These are phyloP conservation scores for Stentor coeruleus DNA, from an alignment of 73 alveolate species.

Conservation along the genomic window DNA sequence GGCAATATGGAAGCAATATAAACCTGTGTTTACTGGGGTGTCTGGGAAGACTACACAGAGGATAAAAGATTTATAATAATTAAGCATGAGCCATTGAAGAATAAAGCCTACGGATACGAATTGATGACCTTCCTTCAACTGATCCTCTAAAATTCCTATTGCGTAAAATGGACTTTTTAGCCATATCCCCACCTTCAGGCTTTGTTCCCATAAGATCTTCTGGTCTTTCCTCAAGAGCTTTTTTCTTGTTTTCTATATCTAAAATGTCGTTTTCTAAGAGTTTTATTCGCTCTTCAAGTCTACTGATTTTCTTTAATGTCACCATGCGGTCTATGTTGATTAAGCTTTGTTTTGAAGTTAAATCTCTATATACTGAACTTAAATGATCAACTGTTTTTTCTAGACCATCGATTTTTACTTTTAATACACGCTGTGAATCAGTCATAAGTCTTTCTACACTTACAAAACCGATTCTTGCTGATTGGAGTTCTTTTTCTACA, in stretches of 20 bases:
- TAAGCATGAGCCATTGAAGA: conserved; percentile 7
- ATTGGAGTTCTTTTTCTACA: background rate
- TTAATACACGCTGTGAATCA: background rate
- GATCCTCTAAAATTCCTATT: background rate
- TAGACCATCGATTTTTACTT: background rate
- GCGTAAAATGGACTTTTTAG: background rate
- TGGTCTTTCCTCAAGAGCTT: background rate
- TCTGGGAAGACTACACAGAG: background rate
- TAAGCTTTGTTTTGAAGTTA: background rate
- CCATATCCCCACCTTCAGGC: background rate
- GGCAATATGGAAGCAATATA: background rate
- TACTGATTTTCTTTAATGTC: too few relatives aligned
- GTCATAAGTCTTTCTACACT: background rate
- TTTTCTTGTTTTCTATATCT: background rate
- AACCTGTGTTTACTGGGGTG: background rate
- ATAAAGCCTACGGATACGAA: background rate
- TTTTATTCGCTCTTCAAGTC: background rate
- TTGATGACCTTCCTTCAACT: background rate
- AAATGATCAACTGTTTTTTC: background rate
- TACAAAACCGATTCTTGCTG: background rate
- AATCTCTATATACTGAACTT: background rate
- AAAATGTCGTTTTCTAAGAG: background rate
- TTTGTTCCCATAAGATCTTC: background rate
- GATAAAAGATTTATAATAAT: background rate
- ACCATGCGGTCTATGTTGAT: background rate